phyloP scores from a whole-genome alignment of 164 flowering plant species.

The Litsea cubeba region DNA sequence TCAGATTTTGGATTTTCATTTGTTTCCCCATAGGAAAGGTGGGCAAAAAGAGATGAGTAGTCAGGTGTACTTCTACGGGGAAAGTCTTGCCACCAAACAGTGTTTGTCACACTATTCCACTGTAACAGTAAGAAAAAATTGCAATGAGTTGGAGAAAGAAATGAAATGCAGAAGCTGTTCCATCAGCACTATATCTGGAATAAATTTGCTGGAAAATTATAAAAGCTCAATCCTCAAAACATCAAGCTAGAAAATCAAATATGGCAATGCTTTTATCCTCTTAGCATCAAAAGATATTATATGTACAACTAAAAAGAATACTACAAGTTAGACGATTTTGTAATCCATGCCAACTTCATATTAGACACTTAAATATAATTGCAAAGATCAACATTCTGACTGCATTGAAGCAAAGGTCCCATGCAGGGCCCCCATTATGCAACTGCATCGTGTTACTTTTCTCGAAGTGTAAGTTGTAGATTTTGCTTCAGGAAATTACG shows the following conservation, averaged over 20 bases:
- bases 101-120: slow-evolving; percentile 87
- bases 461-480: too few species aligned
- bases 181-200: neutral
- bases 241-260: neutral
- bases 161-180: neutral
- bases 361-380: too few species aligned
- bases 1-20: slow-evolving; percentile 46
- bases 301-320: too few species aligned
- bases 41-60: slow-evolving; percentile 53
- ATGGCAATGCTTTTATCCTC: neutral
- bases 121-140: slow-evolving; percentile 28
- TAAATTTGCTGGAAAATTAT: too few species aligned
- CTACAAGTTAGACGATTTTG: neutral
- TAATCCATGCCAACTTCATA: neutral
- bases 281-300: neutral
- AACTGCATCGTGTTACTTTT: too few species aligned
- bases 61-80: slow-evolving; percentile 52
- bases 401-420: too few species aligned
- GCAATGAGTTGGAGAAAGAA: neutral
- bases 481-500: too few species aligned
- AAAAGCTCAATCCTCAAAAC: neutral
- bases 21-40: slow-evolving; percentile 16
- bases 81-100: slow-evolving; percentile 98
- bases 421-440: too few species aligned
- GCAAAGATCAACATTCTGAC: too few species aligned